Conservation (phyloP, 768 basidiomycete species). For the Russula griseocarnosa region DNA sequence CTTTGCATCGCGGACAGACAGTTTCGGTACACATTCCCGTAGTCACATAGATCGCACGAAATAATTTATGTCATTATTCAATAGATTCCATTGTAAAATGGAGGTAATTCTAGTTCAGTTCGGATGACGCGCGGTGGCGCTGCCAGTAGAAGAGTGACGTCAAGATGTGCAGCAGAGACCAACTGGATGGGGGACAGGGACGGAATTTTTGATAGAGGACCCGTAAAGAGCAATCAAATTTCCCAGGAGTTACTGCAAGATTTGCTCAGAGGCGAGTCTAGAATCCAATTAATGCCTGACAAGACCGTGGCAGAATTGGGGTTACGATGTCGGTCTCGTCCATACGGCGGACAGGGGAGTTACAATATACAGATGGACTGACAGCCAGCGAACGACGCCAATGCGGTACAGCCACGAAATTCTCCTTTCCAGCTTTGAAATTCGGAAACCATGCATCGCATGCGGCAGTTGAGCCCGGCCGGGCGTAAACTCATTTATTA, state of each 20-base stretch:
- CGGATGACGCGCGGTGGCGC: conserved; percentile 18
- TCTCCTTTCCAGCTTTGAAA: conserved; percentile 1
- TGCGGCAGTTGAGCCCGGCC: conserved; percentile 21
- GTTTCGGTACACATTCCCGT: conserved; percentile 1
- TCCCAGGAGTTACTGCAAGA: conserved; percentile 5
- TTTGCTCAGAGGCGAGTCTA: conserved; percentile 12
- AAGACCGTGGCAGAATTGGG: conserved; percentile 19
- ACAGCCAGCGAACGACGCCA: conserved; percentile 4
- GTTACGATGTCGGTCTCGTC: conserved; percentile 9
- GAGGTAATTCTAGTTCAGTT: conserved; percentile 15
- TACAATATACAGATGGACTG: background rate
- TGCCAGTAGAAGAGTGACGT: conserved; percentile 20
- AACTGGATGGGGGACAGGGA: background rate
- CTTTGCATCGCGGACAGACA: conserved; percentile 7
- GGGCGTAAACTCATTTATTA: conserved; percentile 6
- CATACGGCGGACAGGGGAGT: conserved; percentile 6
- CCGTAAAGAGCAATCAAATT: conserved; percentile 2
- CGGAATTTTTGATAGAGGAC: background rate
- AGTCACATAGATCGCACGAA: conserved; percentile 16
- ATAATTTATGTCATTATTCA: conserved; percentile 21
- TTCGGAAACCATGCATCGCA: background rate
- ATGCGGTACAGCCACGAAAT: conserved; percentile 14
- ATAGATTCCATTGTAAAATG: conserved; percentile 10
- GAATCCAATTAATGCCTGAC: conserved; percentile 4
- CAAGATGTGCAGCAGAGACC: background rate